Evolutionary conservation across 192 early-diverging fungal species (phyloP), one percentile per base, ranked within the genome.

Genomic region (Umbelopsis vinacea): DNA sequence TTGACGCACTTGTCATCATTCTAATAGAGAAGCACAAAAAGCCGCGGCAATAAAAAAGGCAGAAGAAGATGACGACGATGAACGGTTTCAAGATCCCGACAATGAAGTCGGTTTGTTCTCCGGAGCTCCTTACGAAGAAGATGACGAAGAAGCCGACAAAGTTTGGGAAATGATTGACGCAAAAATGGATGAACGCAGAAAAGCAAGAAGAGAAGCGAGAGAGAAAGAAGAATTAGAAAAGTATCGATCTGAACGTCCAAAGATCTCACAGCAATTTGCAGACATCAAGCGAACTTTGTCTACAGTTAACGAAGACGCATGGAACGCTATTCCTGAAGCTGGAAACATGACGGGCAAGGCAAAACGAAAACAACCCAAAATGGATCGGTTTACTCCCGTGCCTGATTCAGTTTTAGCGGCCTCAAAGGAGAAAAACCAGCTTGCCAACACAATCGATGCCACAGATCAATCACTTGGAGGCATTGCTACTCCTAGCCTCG

Each of bases 91-190:
- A 68, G 96, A 98, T 75, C 95, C 94, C 9, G 96, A 97, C 60
- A 96, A 98, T 71, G 96, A 98, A 67, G 90, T 89, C 6, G 96
- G 95, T 23, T 81, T 99, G 40, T 99, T 98, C 75, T 89, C 88
- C 69, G 84, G 87, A 6, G 84, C 87, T 33, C 94, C 94, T 7
- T 98, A 98, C 71, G 98, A 97, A 54, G 92, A 90, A 21, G 97
- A 98, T 72, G 98, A 99, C 74, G 96, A 97, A 75, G 98, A 99
- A 75, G 98, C 98, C 2, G 98, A 99, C 74, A 79, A 86, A 57
- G 92, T 99, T 12, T 99, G 93, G 81, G 91, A 92, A 21, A 81
- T 88, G 52, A 92, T 99, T 53, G 98, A 98, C 66, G 80, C 81
- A 15, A 92, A 93, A 69, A 95, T 97, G 93, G 95, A 97, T 68